Base-by-base conservation (phyloP, 805 yeast species). In the Starmera amethionina region DNA sequence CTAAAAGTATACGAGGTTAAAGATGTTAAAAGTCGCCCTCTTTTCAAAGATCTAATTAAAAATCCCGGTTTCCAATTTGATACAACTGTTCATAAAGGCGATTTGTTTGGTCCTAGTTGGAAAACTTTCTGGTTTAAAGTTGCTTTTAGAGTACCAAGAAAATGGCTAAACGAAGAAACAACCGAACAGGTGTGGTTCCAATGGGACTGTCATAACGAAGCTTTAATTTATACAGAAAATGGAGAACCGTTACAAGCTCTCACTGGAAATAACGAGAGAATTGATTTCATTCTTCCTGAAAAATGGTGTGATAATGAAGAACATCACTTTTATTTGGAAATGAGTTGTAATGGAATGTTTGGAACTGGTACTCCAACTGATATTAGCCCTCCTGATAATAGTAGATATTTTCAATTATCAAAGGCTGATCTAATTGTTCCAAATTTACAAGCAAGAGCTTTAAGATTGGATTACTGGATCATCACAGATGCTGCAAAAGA, bases 331-430 rank as follows among this genome's bases (percentile, higher is more conserved):
- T 93, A 84, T 59, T 64, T 93, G 41, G 98, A 90, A 59, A 79
- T 87, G 55, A 84, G 93, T 11, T 90, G 96, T 58, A 93, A 90
- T 63, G 94, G 95, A 14, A 90, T 90, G 93, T 86, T 83, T 58
- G 96, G 96, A 11, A 74, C 77, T 46, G 82, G 83, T 35, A 59
- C 65, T 34, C 77, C 78, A 13, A 72, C 73, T 29, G 69, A 63
- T 38, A 83, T 82, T 25, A 67, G 67, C 42, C 85, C 85, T 4
- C 87, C 88, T 1, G 79, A 82, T 50, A 77, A 79, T 18, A 79
- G 85, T 59, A 69, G 85, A 43, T 78, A 72, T 58, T 93, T 89
- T 61, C 60, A 72, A 27, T 66, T 93, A 43, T 64, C 65, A 43
- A 64, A 63, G 34, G 93, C 93, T 12, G 96, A 89, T 56, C 64